Percentiles rank a stretch among this genome's conserved stretches.
phyloP scores from a whole-genome alignment of 768 basidiomycete genomes.

The Candolleomyces aberdarensis region DNA sequence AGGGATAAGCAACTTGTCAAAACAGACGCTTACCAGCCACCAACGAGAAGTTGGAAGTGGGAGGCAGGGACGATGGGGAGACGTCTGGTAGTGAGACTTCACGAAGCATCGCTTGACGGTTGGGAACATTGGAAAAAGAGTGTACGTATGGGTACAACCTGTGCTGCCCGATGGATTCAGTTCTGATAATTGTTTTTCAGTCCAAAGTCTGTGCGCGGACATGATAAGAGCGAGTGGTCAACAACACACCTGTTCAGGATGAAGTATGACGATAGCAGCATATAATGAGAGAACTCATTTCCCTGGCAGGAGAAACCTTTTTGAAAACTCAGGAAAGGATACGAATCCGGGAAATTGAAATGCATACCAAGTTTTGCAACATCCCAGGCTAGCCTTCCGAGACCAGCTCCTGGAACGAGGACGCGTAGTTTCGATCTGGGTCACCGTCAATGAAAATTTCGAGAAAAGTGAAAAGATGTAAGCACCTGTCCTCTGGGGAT shows the following conservation, averaged over 20 bases:
- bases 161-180: constrained; percentile 62
- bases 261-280: constrained; percentile 87
- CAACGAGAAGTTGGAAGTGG: constrained; percentile 69
- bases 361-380: constrained; percentile 71
- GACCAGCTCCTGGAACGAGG: constrained; percentile 86
- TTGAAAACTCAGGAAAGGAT: not conserved
- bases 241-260: constrained; percentile 72
- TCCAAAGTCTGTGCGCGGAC: not conserved
- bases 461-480: constrained; percentile 10
- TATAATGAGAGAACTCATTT: constrained; percentile 95
- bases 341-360: not conserved
- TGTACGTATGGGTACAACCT: constrained; percentile 89
- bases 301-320: constrained; percentile 88
- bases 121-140: constrained; percentile 81
- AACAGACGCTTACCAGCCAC: constrained; percentile 63
- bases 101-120: constrained; percentile 58
- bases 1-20: not conserved
- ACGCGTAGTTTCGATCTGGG: constrained; percentile 61
- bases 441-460: constrained; percentile 5
- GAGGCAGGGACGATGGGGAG: constrained; percentile 66
- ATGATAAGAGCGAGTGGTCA: constrained; percentile 9
- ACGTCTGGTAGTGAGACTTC: constrained; percentile 81
- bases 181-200: constrained; percentile 35
- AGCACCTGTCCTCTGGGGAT: constrained; percentile 46
- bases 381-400: constrained; percentile 87